A percentile compares a stretch with the other conserved stretches of the same genome.
Evolutionary conservation across 2,329 filamentous ascomycete genomes (phyloP).

Genomic region (Drechslerella dactyloides): DNA sequence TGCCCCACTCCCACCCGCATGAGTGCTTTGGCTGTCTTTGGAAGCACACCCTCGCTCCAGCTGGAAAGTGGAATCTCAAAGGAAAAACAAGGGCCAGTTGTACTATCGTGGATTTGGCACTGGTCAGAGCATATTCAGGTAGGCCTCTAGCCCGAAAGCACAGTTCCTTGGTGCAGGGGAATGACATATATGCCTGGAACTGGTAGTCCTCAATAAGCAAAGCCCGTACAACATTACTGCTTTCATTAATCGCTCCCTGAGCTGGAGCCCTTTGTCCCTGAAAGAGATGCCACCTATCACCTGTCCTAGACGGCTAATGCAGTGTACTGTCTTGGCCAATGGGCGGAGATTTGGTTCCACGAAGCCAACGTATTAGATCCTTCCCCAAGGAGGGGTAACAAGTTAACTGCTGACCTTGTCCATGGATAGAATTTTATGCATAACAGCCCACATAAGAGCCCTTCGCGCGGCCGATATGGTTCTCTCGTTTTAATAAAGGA

Average conservation of each 20-base stretch:
- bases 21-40: background rate
- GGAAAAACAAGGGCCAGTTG: background rate
- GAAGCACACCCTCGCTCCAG: background rate
- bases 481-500: conserved; percentile 18
- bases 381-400: conserved; percentile 41
- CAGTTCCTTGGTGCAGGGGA: background rate
- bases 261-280: conserved; percentile 1
- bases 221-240: conserved; percentile 19
- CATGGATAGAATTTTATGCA: conserved; percentile 35
- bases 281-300: conserved; percentile 22
- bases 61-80: background rate
- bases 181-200: background rate
- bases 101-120: background rate
- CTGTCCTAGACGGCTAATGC: conserved; percentile 35
- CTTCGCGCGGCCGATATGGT: conserved; percentile 25
- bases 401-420: conserved; percentile 30
- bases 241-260: conserved; percentile 8
- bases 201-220: conserved; percentile 11
- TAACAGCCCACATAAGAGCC: conserved; percentile 27
- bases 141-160: background rate
- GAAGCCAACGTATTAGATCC: conserved; percentile 31
- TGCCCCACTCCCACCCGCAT: background rate
- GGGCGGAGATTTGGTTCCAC: conserved; percentile 31
- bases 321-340: conserved; percentile 46
- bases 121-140: background rate